These are phyloP conservation scores for Leptographium procerum DNA, from an alignment of 2,329 filamentous ascomycete genomes.

Conservation along the genomic window DNA sequence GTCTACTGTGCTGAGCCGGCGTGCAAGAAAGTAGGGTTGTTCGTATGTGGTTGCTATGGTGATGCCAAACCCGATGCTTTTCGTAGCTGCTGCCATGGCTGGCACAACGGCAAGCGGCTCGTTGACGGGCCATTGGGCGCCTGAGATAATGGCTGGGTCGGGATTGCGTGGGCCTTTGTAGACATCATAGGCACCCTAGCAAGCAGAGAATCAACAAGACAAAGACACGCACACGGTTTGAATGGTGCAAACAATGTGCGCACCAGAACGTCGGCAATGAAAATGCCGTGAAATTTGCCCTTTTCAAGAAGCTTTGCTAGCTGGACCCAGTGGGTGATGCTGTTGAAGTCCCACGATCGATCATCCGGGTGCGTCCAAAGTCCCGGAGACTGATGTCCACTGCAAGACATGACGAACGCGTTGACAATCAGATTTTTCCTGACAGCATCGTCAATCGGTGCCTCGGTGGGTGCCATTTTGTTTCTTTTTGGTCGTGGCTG, in stretches of 20 bases:
- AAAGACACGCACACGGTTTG: background rate
- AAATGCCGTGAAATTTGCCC: conserved; percentile 52
- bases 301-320: conserved; percentile 48
- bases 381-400: conserved; percentile 34
- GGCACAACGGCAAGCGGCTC: conserved; percentile 44
- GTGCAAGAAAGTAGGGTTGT: conserved; percentile 11
- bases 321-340: conserved; percentile 48
- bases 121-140: conserved; percentile 56
- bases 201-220: background rate
- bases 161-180: conserved; percentile 31
- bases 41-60: conserved; percentile 11
- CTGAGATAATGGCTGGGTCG: conserved; percentile 44
- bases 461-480: too few species aligned
- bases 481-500: too few species aligned
- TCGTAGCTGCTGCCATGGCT: conserved; percentile 13
- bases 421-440: conserved; percentile 12
- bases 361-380: conserved; percentile 53
- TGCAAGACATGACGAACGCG: conserved; percentile 17
- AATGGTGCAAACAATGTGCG: too few species aligned
- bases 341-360: conserved; percentile 48
- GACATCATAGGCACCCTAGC: conserved; percentile 50
- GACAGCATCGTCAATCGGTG: too few species aligned
- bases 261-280: conserved; percentile 53
- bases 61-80: conserved; percentile 7
- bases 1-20: conserved; percentile 10